These are phyloP conservation scores for Boletus rubescentipes DNA, from an alignment of 768 basidiomycete species.

Conservation along the genomic window DNA sequence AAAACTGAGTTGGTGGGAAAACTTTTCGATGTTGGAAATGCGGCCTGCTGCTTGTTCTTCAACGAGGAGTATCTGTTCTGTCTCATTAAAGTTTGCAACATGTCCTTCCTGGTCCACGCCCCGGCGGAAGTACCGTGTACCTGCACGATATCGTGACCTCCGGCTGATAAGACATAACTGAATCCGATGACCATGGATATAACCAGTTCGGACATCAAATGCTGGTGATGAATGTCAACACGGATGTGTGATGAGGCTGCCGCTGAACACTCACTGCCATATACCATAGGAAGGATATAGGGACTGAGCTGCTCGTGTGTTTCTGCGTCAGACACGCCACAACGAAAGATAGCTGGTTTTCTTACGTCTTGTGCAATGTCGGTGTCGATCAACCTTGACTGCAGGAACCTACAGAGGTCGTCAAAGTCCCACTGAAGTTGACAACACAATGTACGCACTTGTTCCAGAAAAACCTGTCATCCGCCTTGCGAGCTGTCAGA, in stretches of 20 bases:
- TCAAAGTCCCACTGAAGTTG: constrained; percentile 3
- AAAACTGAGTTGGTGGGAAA: constrained; percentile 71
- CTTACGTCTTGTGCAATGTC: constrained; percentile 67
- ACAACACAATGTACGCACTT: constrained; percentile 36
- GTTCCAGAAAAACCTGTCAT: constrained; percentile 99
- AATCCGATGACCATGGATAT: constrained; percentile 76
- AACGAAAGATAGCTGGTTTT: not conserved
- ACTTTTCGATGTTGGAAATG: constrained; percentile 43
- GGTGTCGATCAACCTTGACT: constrained; percentile 58
- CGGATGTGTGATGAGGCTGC: not conserved
- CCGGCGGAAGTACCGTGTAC: constrained; percentile 95
- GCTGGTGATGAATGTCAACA: constrained; percentile 46
- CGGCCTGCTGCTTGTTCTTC: constrained; percentile 52
- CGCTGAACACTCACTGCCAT: constrained; percentile 73
- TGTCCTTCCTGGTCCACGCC: constrained; percentile 89
- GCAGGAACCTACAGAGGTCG: constrained; percentile 43
- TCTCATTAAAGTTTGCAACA: constrained; percentile 97
- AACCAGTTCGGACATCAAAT: constrained; percentile 76
- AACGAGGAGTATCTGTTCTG: constrained; percentile 88
- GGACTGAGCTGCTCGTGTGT: constrained; percentile 61
- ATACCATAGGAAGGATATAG: constrained; percentile 91
- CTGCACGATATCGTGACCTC: constrained; percentile 90
- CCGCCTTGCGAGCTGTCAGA: constrained; percentile 55
- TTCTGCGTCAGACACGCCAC: constrained; percentile 7
- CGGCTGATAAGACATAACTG: constrained; percentile 89